These are phyloP conservation scores for Usnea hakonensis DNA, from an alignment of 495 filamentous ascomycete genomes.

Conservation along the genomic window DNA sequence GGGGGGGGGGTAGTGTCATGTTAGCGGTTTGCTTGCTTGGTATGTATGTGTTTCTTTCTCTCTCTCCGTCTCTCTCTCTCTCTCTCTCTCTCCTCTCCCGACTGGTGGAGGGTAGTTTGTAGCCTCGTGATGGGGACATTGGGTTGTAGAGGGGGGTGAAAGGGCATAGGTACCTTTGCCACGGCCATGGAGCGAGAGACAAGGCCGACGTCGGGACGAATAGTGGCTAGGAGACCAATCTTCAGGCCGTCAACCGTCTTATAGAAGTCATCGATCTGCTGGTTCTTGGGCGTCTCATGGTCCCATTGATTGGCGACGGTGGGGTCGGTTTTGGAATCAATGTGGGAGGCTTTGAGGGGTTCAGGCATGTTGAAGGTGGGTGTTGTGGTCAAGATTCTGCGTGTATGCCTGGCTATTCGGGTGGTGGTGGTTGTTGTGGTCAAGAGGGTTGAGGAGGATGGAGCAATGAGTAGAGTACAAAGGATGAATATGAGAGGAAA, in stretches of 20 bases:
- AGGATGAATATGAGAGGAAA: too few species aligned
- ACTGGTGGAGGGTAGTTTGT: too few species aligned
- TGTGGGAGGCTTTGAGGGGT: constrained; percentile 22
- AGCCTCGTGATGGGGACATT: too few species aligned
- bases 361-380: constrained; percentile 27
- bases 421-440: too few species aligned
- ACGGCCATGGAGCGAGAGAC: constrained; percentile 38
- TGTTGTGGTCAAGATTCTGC: not conserved
- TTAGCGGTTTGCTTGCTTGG: too few species aligned
- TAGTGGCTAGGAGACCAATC: constrained; percentile 29
- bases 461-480: too few species aligned
- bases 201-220: constrained; percentile 28
- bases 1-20: too few species aligned
- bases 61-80: too few species aligned
- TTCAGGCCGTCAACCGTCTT: constrained; percentile 28
- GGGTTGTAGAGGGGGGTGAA: not conserved
- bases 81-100: too few species aligned
- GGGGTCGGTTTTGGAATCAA: constrained; percentile 31
- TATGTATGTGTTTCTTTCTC: not conserved
- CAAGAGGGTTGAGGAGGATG: too few species aligned
- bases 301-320: constrained; percentile 33
- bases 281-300: constrained; percentile 24
- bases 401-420: too few species aligned
- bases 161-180: constrained; percentile 24
- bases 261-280: constrained; percentile 32